phyloP scores from a whole-genome alignment of 1,284 basidiomycete genomes.

The Cryptococcus amylolentus region DNA sequence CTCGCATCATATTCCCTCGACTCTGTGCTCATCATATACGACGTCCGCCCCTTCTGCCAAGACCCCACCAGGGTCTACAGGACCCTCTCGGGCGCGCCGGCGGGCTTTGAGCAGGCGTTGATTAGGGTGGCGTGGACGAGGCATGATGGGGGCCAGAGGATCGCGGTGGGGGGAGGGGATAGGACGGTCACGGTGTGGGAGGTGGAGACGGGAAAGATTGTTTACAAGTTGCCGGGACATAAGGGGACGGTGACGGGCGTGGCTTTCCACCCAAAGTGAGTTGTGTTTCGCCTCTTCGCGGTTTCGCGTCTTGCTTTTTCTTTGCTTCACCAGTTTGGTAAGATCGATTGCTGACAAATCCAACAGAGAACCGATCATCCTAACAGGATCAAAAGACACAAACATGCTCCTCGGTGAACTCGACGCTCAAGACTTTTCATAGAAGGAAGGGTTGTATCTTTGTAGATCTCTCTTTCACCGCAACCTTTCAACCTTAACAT shows the following conservation, averaged over 20 bases:
- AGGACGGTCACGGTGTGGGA: constrained; percentile 82
- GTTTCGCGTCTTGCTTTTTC: neutral
- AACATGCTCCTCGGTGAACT: constrained; percentile 87
- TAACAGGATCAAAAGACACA: constrained; percentile 82
- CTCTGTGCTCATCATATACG: constrained; percentile 79
- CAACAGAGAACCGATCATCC: constrained; percentile 77
- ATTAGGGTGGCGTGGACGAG: constrained; percentile 67
- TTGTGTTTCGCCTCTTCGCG: neutral
- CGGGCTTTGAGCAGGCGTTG: constrained; percentile 83
- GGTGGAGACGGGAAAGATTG: constrained; percentile 73
- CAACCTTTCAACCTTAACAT: too few species aligned
- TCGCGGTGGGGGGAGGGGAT: constrained; percentile 54
- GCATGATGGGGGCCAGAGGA: constrained; percentile 47
- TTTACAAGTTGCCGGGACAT: constrained; percentile 91
- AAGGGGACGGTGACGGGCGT: constrained; percentile 87
- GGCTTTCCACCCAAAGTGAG: constrained; percentile 65
- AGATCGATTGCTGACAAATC: neutral
- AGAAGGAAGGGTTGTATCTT: neutral
- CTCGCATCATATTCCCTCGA: constrained; percentile 84
- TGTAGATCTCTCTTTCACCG: too few species aligned
- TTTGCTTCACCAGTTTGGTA: neutral
- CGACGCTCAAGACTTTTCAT: constrained; percentile 54
- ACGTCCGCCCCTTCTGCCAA: constrained; percentile 84
- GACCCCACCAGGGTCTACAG: constrained; percentile 74
- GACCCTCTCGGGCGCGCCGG: constrained; percentile 73